Percentiles rank a stretch among this genome's conserved stretches.
phyloP scores from a whole-genome alignment of 768 basidiomycete species.

The Tricholoma bakamatsutake region DNA sequence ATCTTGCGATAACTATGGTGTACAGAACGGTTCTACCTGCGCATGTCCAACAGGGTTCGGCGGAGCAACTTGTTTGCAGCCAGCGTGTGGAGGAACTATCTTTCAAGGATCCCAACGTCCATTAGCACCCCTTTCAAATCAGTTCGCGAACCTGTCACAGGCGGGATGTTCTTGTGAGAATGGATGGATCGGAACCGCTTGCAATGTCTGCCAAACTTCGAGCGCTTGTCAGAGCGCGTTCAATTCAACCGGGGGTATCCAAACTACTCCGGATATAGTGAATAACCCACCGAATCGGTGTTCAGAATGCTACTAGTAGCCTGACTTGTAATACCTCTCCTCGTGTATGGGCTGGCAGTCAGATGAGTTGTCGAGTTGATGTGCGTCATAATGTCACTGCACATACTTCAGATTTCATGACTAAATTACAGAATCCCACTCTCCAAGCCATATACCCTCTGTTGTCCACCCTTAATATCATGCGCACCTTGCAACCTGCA shows the following conservation, averaged over 20 bases:
- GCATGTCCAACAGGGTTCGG: slow-evolving; percentile 81
- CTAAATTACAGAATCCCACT: slow-evolving; percentile 64
- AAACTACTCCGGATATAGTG: slow-evolving; percentile 24
- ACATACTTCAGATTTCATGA: not conserved
- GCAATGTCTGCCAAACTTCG: slow-evolving; percentile 71
- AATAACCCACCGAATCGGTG: slow-evolving; percentile 20
- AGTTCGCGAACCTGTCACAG: slow-evolving; percentile 59
- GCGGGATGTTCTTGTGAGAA: slow-evolving; percentile 61
- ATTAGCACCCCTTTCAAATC: slow-evolving; percentile 35
- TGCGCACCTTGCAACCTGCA: slow-evolving; percentile 64
- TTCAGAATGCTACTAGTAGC: slow-evolving; percentile 58
- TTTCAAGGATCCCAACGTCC: slow-evolving; percentile 65
- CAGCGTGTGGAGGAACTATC: slow-evolving; percentile 77
- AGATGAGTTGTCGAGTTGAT: slow-evolving; percentile 80
- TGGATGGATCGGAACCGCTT: slow-evolving; percentile 76
- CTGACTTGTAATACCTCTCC: slow-evolving; percentile 68
- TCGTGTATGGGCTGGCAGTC: slow-evolving; percentile 69
- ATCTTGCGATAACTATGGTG: slow-evolving; percentile 69
- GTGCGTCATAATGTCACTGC: slow-evolving; percentile 40
- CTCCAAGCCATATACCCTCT: slow-evolving; percentile 71
- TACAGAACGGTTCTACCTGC: slow-evolving; percentile 51
- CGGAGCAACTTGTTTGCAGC: slow-evolving; percentile 59
- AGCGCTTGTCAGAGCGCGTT: slow-evolving; percentile 66
- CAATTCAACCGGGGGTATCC: slow-evolving; percentile 32
- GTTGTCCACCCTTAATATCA: slow-evolving; percentile 69